Evolutionary conservation across 176 grass and related monocot genomes (phyloP), one percentile per base, ranked within the genome.

Genomic region (Aegilops longissima): DNA sequence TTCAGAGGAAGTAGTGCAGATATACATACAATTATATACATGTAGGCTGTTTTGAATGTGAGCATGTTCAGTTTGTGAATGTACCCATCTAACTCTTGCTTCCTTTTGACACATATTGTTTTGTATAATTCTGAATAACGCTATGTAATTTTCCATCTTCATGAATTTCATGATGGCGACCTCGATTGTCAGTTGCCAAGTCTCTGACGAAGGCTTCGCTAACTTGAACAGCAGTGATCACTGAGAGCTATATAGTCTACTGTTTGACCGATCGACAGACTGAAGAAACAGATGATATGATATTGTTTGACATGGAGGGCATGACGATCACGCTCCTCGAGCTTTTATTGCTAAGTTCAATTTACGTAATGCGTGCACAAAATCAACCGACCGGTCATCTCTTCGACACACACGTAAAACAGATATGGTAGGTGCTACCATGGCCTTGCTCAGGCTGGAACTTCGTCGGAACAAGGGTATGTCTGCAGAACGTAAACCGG

Each of bases 391-490:
- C 1, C 0, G 4, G 13, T 63, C 21, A 18, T 27, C 33, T 45
- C 24, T 20, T 4, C n/a, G 10, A 54, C 51, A 1, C 17, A 23
- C 34, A 83, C 61, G 69, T 1, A 34, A 44, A 71, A 38, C 14
- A 2, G 6, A 64, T 14, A 73, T 9, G 9, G 56, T 18, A 54
- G 5, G 2, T 76, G 4, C 49, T 76, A 12, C 52, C 78, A 36
- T 18, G 30, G 47, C 64, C 71, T 56, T 42, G 31, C 64, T 95
- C 68, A 95, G 64, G 87, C 85, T 42, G 92, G 85, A 63, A 59
- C 92, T 82, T 91, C 88, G 77, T 76, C 71, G 63, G 66, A 73
- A 66, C 84, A 96, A 92, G 90, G 81, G 51, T 80, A 90, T 51
- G 71, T 66, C 69, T 66, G 36, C 7, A 83, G 78, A 79, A 90